Base-by-base conservation (phyloP, 805 yeast genomes). In the Yarrowia sp. region DNA sequence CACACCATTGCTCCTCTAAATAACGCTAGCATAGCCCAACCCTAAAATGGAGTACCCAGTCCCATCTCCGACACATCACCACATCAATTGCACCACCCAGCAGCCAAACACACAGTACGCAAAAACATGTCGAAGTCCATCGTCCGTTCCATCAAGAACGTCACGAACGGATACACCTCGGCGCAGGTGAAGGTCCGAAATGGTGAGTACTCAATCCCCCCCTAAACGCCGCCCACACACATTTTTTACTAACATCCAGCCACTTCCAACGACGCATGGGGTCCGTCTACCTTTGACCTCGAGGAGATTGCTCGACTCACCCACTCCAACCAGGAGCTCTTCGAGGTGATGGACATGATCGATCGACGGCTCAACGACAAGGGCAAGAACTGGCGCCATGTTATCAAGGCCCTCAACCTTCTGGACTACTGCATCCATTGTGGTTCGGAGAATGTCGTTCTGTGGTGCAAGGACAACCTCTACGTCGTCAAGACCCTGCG, bases 321-420 rank as follows among this genome's bases (percentile, higher is more conserved):
- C 0, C 87, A 83, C 73, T 61, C 57, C 57, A 61, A 48, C 68
- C 85, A 87, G 7, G 96, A 90, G 71, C 86, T 92, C 71, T 81
- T 91, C 72, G 96, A 92, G 73, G 85, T 92, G 53, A 89, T 93
- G 96, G 98, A 93, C 73, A 91, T 93, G 87, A 77, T 93, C 50
- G 98, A 93, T 77, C 85, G 91, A 69, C 83, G 99, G 68, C 79
- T 93, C 69, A 93, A 93, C 73, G 98, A 93, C 74, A 92, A 92
- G 79, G 98, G 98, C 67, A 92, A 92, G 75, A 89, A 93, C 77
- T 93, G 98, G 98, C 84, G 97, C 69, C 99, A 93, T 74, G 92
- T 93, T 58, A 92, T 96, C 68, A 95, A 93, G 76, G 87, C 96
- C 0, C 80, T 93, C 67, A 88, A 96, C 1, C 86, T 93, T n/a